Evolutionary conservation across 352 stramenopile genomes (phyloP).

Genomic region (Stephanocyclus meneghinianus): DNA sequence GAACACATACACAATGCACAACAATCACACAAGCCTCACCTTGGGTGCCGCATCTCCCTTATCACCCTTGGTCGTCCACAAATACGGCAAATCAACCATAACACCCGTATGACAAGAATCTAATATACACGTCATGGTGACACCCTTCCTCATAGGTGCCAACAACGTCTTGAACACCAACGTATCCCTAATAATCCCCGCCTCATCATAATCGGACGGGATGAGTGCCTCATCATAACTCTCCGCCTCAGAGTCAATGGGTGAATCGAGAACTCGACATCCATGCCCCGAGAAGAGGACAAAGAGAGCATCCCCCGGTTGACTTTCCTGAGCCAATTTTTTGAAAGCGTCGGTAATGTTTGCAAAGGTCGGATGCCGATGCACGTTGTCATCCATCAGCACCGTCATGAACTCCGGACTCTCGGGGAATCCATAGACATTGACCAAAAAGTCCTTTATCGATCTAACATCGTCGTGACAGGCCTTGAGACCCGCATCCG

Average conservation of each 20-base stretch:
- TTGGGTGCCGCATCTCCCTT: constrained; percentile 47
- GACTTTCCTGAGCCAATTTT: constrained; percentile 62
- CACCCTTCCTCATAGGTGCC: constrained; percentile 73
- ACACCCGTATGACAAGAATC: constrained; percentile 79
- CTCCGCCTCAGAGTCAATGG: constrained; percentile 52
- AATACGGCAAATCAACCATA: constrained; percentile 77
- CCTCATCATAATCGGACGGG: constrained; percentile 66
- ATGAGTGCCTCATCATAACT: constrained; percentile 77
- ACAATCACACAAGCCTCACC: constrained; percentile 15
- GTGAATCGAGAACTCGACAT: constrained; percentile 65
- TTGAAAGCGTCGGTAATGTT: constrained; percentile 80
- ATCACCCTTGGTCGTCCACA: constrained; percentile 68
- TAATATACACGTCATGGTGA: constrained; percentile 76
- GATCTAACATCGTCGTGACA: constrained; percentile 78
- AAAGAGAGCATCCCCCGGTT: constrained; percentile 79
- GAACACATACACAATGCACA: not conserved
- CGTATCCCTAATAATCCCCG: constrained; percentile 73
- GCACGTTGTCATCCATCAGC: constrained; percentile 72
- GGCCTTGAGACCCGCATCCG: constrained; percentile 68
- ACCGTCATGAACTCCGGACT: constrained; percentile 67
- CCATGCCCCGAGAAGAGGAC: constrained; percentile 79
- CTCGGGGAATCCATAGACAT: constrained; percentile 78
- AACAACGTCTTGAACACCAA: constrained; percentile 78
- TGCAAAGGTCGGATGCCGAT: constrained; percentile 63
- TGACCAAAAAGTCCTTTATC: constrained; percentile 82